Percentiles rank a stretch among this genome's conserved stretches.
phyloP scores from a whole-genome alignment of 78 protist genomes.

The Mastigamoeba balamuthi region DNA sequence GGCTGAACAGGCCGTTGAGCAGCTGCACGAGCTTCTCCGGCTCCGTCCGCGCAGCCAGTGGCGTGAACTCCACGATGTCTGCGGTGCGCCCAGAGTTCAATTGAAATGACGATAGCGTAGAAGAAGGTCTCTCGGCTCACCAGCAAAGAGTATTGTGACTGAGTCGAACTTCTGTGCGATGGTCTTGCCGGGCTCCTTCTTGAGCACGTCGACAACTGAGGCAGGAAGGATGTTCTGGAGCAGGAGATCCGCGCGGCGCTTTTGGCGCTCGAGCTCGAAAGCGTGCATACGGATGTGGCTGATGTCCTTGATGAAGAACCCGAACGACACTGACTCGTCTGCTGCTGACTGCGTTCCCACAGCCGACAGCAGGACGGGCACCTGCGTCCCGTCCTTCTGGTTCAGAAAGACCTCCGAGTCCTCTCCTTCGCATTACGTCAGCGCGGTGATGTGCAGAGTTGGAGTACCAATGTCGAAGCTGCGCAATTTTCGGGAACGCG shows the following conservation, averaged over 20 bases:
- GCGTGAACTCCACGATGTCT: background rate
- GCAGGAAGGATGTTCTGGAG: background rate
- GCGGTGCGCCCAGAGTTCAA: background rate
- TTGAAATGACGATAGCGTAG: background rate
- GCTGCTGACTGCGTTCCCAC: background rate
- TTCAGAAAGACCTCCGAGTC: background rate
- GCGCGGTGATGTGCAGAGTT: no score
- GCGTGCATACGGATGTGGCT: background rate
- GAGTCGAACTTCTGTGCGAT: background rate
- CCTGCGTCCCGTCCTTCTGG: background rate
- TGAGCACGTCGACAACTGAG: background rate
- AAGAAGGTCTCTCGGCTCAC: no score
- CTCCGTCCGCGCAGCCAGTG: background rate
- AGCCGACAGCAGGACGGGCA: background rate
- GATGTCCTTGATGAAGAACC: background rate
- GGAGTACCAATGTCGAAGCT: no score
- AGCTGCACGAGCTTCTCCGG: background rate
- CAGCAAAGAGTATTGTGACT: background rate
- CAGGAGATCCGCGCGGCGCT: background rate
- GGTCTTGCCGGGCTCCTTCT: background rate
- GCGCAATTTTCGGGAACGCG: no score
- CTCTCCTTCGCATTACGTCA: background rate
- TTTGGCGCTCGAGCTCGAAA: background rate
- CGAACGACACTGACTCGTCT: background rate
- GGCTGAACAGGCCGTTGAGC: background rate